Conservation (phyloP, 768 basidiomycete species). For the Tylopilus felleus region DNA sequence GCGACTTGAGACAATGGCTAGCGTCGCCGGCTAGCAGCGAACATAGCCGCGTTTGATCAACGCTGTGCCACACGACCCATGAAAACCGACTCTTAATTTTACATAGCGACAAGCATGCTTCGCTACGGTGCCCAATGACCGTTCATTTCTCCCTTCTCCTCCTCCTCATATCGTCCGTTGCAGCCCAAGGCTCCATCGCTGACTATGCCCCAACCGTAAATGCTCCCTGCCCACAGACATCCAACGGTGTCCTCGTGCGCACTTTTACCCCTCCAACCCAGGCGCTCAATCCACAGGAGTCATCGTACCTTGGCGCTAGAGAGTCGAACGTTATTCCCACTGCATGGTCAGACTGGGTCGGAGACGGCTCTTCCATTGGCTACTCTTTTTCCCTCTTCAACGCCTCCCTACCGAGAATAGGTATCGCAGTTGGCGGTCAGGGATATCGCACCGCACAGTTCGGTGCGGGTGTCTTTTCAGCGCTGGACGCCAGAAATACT, state of each 20-base stretch:
- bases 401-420: constrained; percentile 48
- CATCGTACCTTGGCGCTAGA: constrained; percentile 44
- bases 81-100: not conserved
- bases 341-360: constrained; percentile 61
- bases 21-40: too few relatives aligned
- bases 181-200: constrained; percentile 26
- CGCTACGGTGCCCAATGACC: constrained; percentile 10
- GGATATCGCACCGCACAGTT: constrained; percentile 67
- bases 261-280: constrained; percentile 50
- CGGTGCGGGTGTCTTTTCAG: constrained; percentile 56
- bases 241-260: constrained; percentile 43
- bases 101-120: constrained; percentile 7
- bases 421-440: constrained; percentile 67
- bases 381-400: constrained; percentile 47
- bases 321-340: constrained; percentile 37
- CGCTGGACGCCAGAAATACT: constrained; percentile 58
- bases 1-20: too few relatives aligned
- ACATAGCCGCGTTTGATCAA: constrained; percentile 12
- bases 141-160: not conserved
- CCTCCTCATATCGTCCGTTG: not conserved
- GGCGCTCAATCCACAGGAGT: constrained; percentile 47
- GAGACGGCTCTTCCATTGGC: constrained; percentile 48
- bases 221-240: constrained; percentile 50
- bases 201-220: constrained; percentile 53
- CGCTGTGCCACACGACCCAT: constrained; percentile 6